A percentile compares a stretch with the other conserved stretches of the same genome.
These are phyloP conservation scores for Kodamaea sagamina DNA, from an alignment of 805 yeast species.

Conservation along the genomic window DNA sequence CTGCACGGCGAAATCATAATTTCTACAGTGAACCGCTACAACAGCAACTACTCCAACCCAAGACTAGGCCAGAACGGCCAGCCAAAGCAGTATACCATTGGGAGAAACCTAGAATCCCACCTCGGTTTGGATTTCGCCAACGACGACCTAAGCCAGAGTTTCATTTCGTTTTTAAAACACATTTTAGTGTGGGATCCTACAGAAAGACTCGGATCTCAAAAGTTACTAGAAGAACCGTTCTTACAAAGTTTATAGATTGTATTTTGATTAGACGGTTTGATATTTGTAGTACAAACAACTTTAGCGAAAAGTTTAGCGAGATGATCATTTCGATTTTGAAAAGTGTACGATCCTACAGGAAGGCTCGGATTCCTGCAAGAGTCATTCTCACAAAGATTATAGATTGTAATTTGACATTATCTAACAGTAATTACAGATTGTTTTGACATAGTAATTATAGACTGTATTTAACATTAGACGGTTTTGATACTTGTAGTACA, in stretches of 20 bases:
- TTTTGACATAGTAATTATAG: too few relatives aligned
- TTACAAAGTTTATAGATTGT: slow-evolving; percentile 4
- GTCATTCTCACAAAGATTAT: too few relatives aligned
- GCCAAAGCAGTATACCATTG: slow-evolving; percentile 19
- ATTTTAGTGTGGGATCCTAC: slow-evolving; percentile 40
- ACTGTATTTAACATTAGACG: not conserved
- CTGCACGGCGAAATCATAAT: slow-evolving; percentile 40
- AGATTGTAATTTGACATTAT: too few relatives aligned
- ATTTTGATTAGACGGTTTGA: too few relatives aligned
- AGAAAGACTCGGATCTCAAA: slow-evolving; percentile 16
- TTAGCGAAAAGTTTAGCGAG: too few relatives aligned
- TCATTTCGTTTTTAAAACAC: slow-evolving; percentile 29
- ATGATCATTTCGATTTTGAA: too few relatives aligned
- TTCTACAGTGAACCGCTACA: slow-evolving; percentile 30
- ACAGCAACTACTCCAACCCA: slow-evolving; percentile 6
- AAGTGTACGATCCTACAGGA: too few relatives aligned
- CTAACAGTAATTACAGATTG: too few relatives aligned
- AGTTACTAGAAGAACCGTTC: slow-evolving; percentile 10
- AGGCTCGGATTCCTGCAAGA: too few relatives aligned
- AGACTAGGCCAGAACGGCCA: slow-evolving; percentile 3
- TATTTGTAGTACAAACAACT: too few relatives aligned
- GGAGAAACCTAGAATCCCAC: slow-evolving; percentile 30
- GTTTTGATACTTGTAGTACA: not conserved
- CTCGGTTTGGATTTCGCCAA: slow-evolving; percentile 24
- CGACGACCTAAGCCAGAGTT: slow-evolving; percentile 12